These are phyloP conservation scores for Xylariaceae sp. DNA, from an alignment of 2,329 filamentous ascomycete species.

Conservation along the genomic window DNA sequence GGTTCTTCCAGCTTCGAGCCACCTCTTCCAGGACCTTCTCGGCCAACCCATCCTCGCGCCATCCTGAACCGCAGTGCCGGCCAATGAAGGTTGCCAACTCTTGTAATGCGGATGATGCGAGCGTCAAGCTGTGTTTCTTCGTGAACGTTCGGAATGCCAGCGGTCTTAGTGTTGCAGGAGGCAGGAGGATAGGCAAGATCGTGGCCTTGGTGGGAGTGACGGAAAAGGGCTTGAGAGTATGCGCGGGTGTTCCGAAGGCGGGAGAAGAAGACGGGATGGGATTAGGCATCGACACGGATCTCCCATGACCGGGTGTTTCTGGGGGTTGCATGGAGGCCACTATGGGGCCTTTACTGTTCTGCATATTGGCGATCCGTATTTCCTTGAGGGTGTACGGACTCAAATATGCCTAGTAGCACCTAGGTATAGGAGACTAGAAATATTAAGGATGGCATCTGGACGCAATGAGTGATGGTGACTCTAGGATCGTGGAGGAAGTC, in stretches of 20 bases:
- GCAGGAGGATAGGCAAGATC: conserved; percentile 83
- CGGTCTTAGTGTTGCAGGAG: conserved; percentile 78
- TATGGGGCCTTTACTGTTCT: conserved; percentile 25
- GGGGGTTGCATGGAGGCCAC: conserved; percentile 37
- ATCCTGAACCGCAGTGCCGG: conserved; percentile 88
- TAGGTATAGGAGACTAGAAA: neutral
- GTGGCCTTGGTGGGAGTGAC: conserved; percentile 49
- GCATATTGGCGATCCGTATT: conserved; percentile 22
- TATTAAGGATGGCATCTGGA: neutral
- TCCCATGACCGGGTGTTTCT: conserved; percentile 29
- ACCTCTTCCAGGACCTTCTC: conserved; percentile 90
- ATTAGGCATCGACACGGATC: conserved; percentile 38
- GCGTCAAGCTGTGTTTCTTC: conserved; percentile 91
- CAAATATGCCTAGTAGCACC: neutral
- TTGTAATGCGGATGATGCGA: conserved; percentile 81
- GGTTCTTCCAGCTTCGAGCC: conserved; percentile 85
- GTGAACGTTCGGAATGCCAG: conserved; percentile 94
- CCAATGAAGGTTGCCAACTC: conserved; percentile 85
- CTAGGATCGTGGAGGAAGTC: conserved; percentile 16
- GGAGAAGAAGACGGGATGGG: conserved; percentile 82
- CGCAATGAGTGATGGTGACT: neutral
- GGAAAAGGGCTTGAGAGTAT: conserved; percentile 65
- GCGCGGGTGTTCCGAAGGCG: conserved; percentile 79
- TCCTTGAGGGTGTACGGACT: neutral
- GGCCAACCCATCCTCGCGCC: conserved; percentile 90